Base-by-base conservation (phyloP, 176 grass and related monocot genomes). In the sorghum (Sorghum bicolor) region DNA sequence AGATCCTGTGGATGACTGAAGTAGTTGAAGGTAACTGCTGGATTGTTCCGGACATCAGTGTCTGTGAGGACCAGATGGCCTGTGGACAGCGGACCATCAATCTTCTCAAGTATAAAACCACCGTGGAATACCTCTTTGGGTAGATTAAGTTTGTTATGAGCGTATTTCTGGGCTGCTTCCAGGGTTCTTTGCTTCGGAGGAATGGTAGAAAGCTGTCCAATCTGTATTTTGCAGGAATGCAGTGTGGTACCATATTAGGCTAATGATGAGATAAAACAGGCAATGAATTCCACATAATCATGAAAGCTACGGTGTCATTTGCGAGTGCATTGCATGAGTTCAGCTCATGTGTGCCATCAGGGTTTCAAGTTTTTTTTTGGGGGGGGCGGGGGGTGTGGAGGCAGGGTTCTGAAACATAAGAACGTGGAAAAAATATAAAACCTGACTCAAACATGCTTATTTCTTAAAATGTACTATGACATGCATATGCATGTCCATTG, bases 21-120 rank as follows among this genome's bases (percentile, higher is more conserved):
- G 67, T 97, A 97, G 89, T 97, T 97, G 85, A 97, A 97, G 83
- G 94, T 97, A 78, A 97, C 89, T 2, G 84, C 80, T 5, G 94
- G 94, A 26, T 89, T 97, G 64, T 85, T 88, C 41, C 22, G 78
- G 32, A 92, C 82, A 79, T 94, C 86, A 37, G 73, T 91, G 79
- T 89, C 88, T 66, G n/a, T 66, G 36, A 97, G 91, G 74, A 71
- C 67, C 63, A 97, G 91, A 58, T 90, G 84, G 2, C 94, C 94
- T 0, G 84, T 87, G 10, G 94, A 97, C 38, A 84, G 47, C 19
- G 94, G 94, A 6, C 94, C 87, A 60, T 84, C 72, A 48, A 97
- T 87, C 83, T 97, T 97, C 75, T 89, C 91, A 4, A 94, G 87
- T 48, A 97, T 97, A 66, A 97, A 89, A 55, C 94, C 94, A 5